Conservation (phyloP, 176 grass and related monocot species). For the Leersia perrieri region DNA sequence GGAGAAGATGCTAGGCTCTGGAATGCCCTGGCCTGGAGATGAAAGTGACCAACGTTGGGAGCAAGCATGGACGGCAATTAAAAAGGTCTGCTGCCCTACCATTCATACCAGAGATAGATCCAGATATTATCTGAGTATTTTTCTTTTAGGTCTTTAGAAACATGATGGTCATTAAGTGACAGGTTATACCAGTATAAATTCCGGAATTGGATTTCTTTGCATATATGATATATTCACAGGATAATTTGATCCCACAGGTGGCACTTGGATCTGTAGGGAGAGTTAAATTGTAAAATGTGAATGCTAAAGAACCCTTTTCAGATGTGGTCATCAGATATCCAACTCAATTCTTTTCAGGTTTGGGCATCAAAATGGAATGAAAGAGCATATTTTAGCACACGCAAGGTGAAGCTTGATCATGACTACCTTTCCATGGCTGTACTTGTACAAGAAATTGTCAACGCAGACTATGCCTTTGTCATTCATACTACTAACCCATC, state of each 20-base stretch:
- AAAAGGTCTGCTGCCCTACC: conserved; percentile 58
- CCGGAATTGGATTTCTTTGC: neutral
- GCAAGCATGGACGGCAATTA: conserved; percentile 91
- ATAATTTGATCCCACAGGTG: conserved; percentile 5
- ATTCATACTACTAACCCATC: conserved; percentile 97
- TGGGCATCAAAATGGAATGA: conserved; percentile 99
- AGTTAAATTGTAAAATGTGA: conserved; percentile 9
- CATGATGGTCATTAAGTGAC: neutral
- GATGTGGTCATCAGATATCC: conserved; percentile 8
- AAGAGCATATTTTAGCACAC: conserved; percentile 93
- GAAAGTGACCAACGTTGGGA: conserved; percentile 82
- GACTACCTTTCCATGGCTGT: conserved; percentile 95
- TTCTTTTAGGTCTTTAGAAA: conserved; percentile 9
- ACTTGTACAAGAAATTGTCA: conserved; percentile 95
- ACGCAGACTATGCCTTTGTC: conserved; percentile 97
- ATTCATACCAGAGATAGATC: conserved; percentile 6
- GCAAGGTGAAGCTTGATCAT: conserved; percentile 95
- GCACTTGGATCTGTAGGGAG: neutral
- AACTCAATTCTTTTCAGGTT: conserved; percentile 49
- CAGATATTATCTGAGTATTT: too few species aligned
- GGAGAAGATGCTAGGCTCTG: conserved; percentile 74
- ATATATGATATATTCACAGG: neutral
- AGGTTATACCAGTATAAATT: conserved; percentile 5
- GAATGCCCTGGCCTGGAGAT: conserved; percentile 97
- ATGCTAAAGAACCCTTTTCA: neutral